phyloP scores from a whole-genome alignment of 768 basidiomycete species.

The Cystobasidium onofrii region DNA sequence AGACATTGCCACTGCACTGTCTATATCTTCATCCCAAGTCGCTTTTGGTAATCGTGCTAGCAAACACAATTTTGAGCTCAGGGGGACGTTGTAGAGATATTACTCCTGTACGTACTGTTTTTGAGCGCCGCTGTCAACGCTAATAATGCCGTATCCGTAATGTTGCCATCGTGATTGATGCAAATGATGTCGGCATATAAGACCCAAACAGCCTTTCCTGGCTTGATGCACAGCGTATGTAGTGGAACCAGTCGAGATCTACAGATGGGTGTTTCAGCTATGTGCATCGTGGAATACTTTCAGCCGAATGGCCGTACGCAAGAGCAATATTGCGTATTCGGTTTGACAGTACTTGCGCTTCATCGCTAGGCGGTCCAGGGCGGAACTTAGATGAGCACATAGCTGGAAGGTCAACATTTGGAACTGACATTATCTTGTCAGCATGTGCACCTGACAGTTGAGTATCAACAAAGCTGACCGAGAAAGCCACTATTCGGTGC shows the following conservation, averaged over 20 bases:
- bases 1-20: slow-evolving; percentile 45
- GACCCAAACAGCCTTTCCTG: slow-evolving; percentile 75
- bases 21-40: slow-evolving; percentile 61
- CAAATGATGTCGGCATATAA: slow-evolving; percentile 92
- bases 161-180: slow-evolving; percentile 96
- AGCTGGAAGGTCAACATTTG: slow-evolving; percentile 87
- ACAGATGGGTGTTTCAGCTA: background rate
- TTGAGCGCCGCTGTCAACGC: slow-evolving; percentile 78
- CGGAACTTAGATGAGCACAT: slow-evolving; percentile 90
- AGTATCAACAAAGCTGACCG: slow-evolving; percentile 50
- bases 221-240: slow-evolving; percentile 66
- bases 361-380: slow-evolving; percentile 87
- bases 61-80: background rate
- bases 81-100: background rate
- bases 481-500: slow-evolving; percentile 67
- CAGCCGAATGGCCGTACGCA: slow-evolving; percentile 52
- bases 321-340: slow-evolving; percentile 68
- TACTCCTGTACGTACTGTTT: slow-evolving; percentile 57
- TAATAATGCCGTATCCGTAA: slow-evolving; percentile 77
- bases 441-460: background rate
- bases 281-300: background rate
- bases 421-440: slow-evolving; percentile 53
- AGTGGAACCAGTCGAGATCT: slow-evolving; percentile 64
- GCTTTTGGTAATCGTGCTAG: slow-evolving; percentile 66
- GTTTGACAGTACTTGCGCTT: slow-evolving; percentile 83